Evolutionary conservation across 306 rosid genomes (phyloP), one percentile per base, ranked within the genome.

Genomic region (Vigna reflexopilosa): DNA sequence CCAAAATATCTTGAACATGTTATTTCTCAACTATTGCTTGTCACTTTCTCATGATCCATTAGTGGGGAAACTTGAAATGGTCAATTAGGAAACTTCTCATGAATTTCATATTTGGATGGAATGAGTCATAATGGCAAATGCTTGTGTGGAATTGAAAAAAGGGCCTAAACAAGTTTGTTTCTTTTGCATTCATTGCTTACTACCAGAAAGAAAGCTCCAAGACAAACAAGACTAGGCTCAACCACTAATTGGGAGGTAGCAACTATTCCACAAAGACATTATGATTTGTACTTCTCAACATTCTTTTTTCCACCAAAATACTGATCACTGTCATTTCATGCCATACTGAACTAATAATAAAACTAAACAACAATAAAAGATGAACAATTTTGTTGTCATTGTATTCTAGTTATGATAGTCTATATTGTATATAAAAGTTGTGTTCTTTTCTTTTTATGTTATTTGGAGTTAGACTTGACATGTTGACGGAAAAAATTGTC

Each of bases 101-200:
- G 55, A 79, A 75, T 83, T 79, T 83, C 50, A 13, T 19, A 14
- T 26, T 34, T 40, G 67, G 47, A 58, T 42, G 58, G 62, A 58
- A 12, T 70, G 36, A 22, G 78, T 68, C 80, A 74, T 16, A 45
- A 56, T 30, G 44, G 30, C 62, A 64, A 74, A 38, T 32, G 56
- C 36, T 24, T 28, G 1, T 14, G 16, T 19, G 76, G 17, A 68
- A 24, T 40, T 67, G 47, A 75, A 3, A n/a, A 56, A 74, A 67
- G 3, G 11, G 56, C 45, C 15, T 44, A 4, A 56, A 11, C 34
- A 28, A 26, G 14, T 12, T 38, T 32, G 22, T 14, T 6, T 62
- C 34, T 32, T 62, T 62, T 9, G 12, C 28, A 54, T 54, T 54
- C 6, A 11, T 62, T 62, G 22, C 44, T 14, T 6, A 32, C 45